Evolutionary conservation across 352 stramenopile genomes (phyloP), one percentile per base, ranked within the genome.

Genomic region (Blastocystis sp.): DNA sequence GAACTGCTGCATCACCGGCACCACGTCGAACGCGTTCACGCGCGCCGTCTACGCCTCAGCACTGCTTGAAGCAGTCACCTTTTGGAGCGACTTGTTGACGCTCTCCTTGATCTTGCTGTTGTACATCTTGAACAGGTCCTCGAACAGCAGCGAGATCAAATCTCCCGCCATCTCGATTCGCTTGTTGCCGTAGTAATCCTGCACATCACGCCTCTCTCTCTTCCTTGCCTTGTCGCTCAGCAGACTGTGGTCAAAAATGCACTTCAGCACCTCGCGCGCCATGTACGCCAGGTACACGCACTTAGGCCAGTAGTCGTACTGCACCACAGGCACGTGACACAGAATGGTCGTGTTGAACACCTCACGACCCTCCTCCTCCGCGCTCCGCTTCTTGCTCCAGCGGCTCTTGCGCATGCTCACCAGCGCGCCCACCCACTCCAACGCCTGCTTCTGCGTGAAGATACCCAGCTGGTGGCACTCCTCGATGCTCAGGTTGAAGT

Each of bases 181-280:
- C 91, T 99, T 99, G 91, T 99, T 99, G 34, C 96, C 97, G 89
- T 99, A 99, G 91, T 99, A 99, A 91, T 99, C 97, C 90, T 84
- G 2, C 34, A 70, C 9, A 70, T 70, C 43, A 84, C 5, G 41
- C 38, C 43, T n/a, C 52, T 28, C 62, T 11, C 43, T 48, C 45
- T 21, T 23, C 38, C 17, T 4, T 71, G 38, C 64, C 59, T 99
- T 98, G 91, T 98, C 96, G 90, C 98, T 96, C 69, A 98, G 91
- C 23, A 91, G 66, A 59, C 65, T 41, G 23, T 86, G 82, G 61
- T 94, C 93, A 38, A 95, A 78, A 65, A 93, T 90, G 21, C 94
- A 93, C 71, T 93, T 91, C 14, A 96, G 88, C 40, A 96, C 91
- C 48, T 95, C 93, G 38, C 96, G 92, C 45, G 98, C 94, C 91